Conservation (phyloP, 73 alveolate species). For the Breviolum minutum region DNA sequence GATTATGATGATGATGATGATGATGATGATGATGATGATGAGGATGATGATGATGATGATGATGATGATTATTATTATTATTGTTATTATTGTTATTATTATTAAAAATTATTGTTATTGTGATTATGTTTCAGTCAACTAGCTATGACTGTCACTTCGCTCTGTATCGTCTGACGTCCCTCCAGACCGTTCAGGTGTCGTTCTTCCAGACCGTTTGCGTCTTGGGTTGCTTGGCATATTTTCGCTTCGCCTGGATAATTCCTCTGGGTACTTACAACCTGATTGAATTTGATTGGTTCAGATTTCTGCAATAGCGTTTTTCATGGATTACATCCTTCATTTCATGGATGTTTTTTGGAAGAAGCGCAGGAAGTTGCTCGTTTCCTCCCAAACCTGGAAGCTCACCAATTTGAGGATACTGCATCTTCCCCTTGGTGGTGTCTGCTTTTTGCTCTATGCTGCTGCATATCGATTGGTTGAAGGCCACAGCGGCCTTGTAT, state of each 20-base stretch:
- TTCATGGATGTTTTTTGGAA: too few relatives aligned
- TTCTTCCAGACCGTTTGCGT: constrained; percentile 93
- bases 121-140: not conserved
- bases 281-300: too few relatives aligned
- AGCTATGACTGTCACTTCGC: not conserved
- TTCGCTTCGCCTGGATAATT: too few relatives aligned
- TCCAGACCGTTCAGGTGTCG: constrained; percentile 32
- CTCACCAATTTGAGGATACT: constrained; percentile 39
- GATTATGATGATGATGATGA: too few relatives aligned
- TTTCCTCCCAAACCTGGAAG: not conserved
- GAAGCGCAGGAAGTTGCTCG: not conserved
- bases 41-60: too few relatives aligned
- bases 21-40: too few relatives aligned
- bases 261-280: too few relatives aligned
- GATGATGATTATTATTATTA: too few relatives aligned
- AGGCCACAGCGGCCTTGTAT: not conserved
- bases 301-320: too few relatives aligned
- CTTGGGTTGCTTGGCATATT: constrained; percentile 8
- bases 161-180: not conserved
- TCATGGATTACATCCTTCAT: too few relatives aligned
- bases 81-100: too few relatives aligned
- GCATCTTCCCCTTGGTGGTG: constrained; percentile 78
- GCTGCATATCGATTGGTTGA: constrained; percentile 81
- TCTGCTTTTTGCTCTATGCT: constrained; percentile 80
- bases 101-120: too few relatives aligned